Conservation (phyloP, 2,329 filamentous ascomycete genomes). For the Fusarium sp. region DNA sequence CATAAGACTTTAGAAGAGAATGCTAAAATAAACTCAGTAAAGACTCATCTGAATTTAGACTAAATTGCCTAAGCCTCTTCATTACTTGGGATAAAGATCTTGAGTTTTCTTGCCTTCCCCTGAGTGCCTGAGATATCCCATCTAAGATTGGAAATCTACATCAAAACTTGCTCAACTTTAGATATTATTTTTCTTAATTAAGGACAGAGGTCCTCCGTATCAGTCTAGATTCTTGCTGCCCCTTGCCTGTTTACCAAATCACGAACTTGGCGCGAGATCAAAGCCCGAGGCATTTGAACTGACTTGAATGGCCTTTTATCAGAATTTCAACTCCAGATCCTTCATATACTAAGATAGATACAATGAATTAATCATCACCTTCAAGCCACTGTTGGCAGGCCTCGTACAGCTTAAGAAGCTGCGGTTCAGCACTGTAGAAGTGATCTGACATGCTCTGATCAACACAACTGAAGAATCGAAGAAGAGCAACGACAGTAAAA, state of each 20-base stretch:
- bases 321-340: not conserved
- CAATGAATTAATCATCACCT: not conserved
- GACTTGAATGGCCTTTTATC: fast-evolving
- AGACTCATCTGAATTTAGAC: too few relatives aligned
- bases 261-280: too few relatives aligned
- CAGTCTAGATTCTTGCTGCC: not conserved
- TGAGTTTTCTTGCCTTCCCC: too few relatives aligned
- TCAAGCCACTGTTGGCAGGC: not conserved
- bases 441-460: not conserved
- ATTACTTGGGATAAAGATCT: not conserved
- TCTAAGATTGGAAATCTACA: not conserved
- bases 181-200: not conserved
- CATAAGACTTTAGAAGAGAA: too few relatives aligned
- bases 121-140: not conserved
- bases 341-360: not conserved
- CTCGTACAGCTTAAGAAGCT: not conserved
- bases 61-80: not conserved
- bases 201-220: not conserved
- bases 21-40: too few relatives aligned
- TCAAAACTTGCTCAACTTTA: fast-evolving
- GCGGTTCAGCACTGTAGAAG: not conserved
- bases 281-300: not conserved
- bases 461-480: not conserved
- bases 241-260: not conserved
- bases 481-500: not conserved